These are phyloP conservation scores for Mycena vitilis DNA, from an alignment of 768 basidiomycete species.

Conservation along the genomic window DNA sequence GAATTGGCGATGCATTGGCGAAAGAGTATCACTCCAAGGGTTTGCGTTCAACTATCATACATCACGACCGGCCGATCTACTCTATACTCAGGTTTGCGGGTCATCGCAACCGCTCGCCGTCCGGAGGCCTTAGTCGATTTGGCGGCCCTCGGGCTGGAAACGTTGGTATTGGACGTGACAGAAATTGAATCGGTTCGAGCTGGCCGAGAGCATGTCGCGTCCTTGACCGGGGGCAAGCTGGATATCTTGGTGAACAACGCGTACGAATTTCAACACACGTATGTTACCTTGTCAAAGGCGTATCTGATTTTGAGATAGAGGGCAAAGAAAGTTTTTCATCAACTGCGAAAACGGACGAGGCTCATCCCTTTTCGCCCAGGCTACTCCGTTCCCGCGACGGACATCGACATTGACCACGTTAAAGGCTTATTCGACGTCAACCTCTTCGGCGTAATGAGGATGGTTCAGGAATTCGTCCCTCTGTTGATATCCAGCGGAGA, in stretches of 20 bases:
- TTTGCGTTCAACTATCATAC: neutral
- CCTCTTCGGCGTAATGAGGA: constrained; percentile 45
- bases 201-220: constrained; percentile 30
- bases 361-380: constrained; percentile 9
- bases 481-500: constrained; percentile 43
- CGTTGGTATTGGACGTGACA: constrained; percentile 43
- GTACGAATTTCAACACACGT: neutral
- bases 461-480: constrained; percentile 46
- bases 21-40: constrained; percentile 35
- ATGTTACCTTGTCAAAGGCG: neutral
- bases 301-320: constrained; percentile 15
- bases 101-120: constrained; percentile 44
- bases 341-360: neutral
- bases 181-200: constrained; percentile 32
- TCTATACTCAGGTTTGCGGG: constrained; percentile 37
- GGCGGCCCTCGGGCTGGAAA: constrained; percentile 36
- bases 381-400: constrained; percentile 39
- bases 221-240: constrained; percentile 41
- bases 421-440: constrained; percentile 46
- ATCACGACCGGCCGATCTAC: neutral
- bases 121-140: constrained; percentile 38
- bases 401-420: constrained; percentile 39
- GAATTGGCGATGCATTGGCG: constrained; percentile 40
- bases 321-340: constrained; percentile 13
- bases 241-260: constrained; percentile 43